Evolutionary conservation across 2,329 filamentous ascomycete genomes (phyloP).

Genomic region (Colletotrichum zoysiae): DNA sequence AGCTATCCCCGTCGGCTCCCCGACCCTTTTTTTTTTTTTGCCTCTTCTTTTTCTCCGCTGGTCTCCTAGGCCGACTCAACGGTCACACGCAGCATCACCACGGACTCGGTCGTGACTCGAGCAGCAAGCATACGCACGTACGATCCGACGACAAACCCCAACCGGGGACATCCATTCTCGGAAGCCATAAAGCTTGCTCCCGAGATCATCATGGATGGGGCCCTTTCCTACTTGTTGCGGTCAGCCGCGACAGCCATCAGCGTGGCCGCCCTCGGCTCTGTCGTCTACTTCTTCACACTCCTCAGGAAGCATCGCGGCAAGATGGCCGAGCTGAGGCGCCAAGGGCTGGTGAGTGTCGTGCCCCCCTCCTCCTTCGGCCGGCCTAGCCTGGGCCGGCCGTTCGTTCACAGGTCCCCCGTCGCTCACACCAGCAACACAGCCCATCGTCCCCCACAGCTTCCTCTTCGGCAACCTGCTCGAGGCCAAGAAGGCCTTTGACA

Average conservation of each 20-base stretch:
- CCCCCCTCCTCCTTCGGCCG: not conserved
- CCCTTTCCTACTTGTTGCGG: conserved; percentile 2
- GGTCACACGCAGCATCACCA: not conserved
- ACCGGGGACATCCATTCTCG: not conserved
- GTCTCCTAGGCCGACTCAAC: not conserved
- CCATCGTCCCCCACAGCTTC: conserved; percentile 47
- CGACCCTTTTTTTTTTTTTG: not conserved
- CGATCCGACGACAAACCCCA: not conserved
- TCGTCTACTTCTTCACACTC: conserved; percentile 25
- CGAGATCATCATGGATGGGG: conserved; percentile 30
- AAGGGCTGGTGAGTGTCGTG: conserved; percentile 19
- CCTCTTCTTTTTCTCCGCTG: not conserved
- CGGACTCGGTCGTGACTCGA: not conserved
- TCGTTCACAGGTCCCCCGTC: no score
- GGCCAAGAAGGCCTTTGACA: conserved; percentile 46
- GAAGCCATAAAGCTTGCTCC: not conserved
- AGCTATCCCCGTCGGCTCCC: no score
- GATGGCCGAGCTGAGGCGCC: conserved; percentile 33
- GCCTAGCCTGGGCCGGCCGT: no score
- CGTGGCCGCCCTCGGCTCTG: not conserved
- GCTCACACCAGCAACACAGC: conserved; percentile 41
- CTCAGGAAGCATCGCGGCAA: conserved; percentile 25
- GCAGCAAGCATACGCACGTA: not conserved
- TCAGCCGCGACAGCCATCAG: conserved; percentile 17
- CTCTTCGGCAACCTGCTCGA: conserved; percentile 49